These are phyloP conservation scores for Anastatica hierochuntica DNA, from an alignment of 345 rosid genomes.

Conservation along the genomic window DNA sequence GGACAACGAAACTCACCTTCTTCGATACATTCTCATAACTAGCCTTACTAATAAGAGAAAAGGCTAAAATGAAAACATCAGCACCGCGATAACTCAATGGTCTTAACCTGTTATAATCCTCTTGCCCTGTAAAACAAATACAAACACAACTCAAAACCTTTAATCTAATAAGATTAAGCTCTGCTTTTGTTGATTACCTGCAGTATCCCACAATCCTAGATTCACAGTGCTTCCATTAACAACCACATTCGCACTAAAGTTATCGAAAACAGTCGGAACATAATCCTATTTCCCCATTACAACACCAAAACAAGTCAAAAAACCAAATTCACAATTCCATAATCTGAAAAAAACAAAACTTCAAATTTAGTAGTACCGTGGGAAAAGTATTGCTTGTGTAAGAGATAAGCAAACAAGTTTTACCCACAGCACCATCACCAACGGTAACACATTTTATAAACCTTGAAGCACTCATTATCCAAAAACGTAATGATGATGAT, in stretches of 20 bases:
- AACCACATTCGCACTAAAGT: too few relatives aligned
- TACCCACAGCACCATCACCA: constrained; percentile 82
- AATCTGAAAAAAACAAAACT: too few relatives aligned
- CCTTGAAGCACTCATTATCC: constrained; percentile 73
- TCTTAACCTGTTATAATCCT: too few relatives aligned
- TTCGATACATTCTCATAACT: constrained; percentile 96
- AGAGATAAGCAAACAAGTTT: too few relatives aligned
- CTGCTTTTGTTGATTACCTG: too few relatives aligned
- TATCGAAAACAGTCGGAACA: constrained; percentile 88
- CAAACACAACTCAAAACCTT: too few relatives aligned
- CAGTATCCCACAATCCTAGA: constrained; percentile 93
- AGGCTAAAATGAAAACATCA: constrained; percentile 86
- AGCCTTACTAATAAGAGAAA: constrained; percentile 96
- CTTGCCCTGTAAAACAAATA: constrained; percentile 47
- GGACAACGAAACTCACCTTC: constrained; percentile 40
- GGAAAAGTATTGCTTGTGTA: constrained; percentile 82
- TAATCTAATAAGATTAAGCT: too few relatives aligned
- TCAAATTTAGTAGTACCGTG: constrained; percentile 32
- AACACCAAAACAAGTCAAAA: neutral
- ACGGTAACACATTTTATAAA: constrained; percentile 80
- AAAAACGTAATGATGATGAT: too few relatives aligned
- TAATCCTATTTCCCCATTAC: too few relatives aligned
- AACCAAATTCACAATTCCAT: neutral
- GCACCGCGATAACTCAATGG: constrained; percentile 96
- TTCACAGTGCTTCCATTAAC: constrained; percentile 74